Percentiles rank a stretch among this genome's conserved stretches.
These are phyloP conservation scores for Lactarius pseudohatsudake DNA, from an alignment of 768 basidiomycete species.

Conservation along the genomic window DNA sequence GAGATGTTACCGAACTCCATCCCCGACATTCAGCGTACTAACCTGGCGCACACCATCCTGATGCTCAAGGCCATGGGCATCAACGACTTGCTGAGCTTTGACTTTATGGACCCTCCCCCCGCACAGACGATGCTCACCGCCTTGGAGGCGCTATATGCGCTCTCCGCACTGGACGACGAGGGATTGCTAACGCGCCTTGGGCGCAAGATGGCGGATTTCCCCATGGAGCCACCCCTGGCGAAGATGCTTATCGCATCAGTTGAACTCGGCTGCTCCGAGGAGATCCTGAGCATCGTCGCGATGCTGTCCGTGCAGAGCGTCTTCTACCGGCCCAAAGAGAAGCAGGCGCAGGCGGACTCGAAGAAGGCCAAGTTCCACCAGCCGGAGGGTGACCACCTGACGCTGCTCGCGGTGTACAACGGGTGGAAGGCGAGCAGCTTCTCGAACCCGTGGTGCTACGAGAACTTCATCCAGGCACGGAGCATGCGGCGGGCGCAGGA, in stretches of 20 bases:
- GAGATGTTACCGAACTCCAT: conserved; percentile 98
- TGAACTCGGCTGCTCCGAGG: conserved; percentile 96
- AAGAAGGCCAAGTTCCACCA: conserved; percentile 99
- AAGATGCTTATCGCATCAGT: conserved; percentile 99
- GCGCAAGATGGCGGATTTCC: conserved; percentile 99
- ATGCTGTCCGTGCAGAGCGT: conserved; percentile 97
- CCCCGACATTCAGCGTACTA: conserved; percentile 96
- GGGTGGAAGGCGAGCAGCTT: conserved; percentile 97
- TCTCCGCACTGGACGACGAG: conserved; percentile 96
- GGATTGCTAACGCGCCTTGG: conserved; percentile 92
- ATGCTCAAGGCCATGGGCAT: conserved; percentile 99
- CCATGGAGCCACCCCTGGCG: conserved; percentile 92
- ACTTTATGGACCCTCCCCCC: conserved; percentile 99
- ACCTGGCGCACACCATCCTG: conserved; percentile 88
- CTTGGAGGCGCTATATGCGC: conserved; percentile 88
- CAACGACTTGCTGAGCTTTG: conserved; percentile 96
- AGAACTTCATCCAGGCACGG: conserved; percentile 97
- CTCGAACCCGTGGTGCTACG: conserved; percentile 98
- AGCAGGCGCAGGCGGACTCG: conserved; percentile 97
- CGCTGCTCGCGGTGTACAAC: conserved; percentile 92
- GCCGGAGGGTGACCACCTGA: conserved; percentile 95
- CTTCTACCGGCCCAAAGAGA: conserved; percentile 99
- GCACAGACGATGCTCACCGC: conserved; percentile 97
- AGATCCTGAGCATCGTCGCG: conserved; percentile 94
- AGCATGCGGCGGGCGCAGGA: conserved; percentile 98